phyloP scores from a whole-genome alignment of 768 basidiomycete species.

The Asterophora lycoperdoides region DNA sequence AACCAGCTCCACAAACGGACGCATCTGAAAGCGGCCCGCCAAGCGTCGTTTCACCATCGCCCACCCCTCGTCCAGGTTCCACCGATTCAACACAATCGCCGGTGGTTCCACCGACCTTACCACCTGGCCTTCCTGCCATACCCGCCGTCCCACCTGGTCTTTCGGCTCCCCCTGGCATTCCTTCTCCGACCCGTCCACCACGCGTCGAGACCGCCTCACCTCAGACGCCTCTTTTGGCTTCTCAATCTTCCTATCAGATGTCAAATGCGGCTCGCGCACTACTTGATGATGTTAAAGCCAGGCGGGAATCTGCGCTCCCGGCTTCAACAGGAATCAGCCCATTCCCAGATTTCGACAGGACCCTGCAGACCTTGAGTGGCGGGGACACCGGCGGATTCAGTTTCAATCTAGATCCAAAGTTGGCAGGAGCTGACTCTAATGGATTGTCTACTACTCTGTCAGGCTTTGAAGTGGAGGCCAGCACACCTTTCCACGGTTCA shows the following conservation, averaged over 20 bases:
- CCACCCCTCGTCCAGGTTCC: slow-evolving; percentile 20
- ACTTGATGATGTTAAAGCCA: slow-evolving; percentile 75
- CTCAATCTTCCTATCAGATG: slow-evolving; percentile 75
- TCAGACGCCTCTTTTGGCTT: slow-evolving; percentile 48
- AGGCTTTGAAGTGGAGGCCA: slow-evolving; percentile 50
- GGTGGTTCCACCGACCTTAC: slow-evolving; percentile 29
- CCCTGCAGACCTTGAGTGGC: slow-evolving; percentile 65
- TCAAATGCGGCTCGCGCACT: slow-evolving; percentile 81
- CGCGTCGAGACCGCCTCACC: slow-evolving; percentile 48
- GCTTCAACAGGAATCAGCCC: slow-evolving; percentile 46
- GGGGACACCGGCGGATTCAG: slow-evolving; percentile 72
- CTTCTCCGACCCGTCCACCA: slow-evolving; percentile 48
- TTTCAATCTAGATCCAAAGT: slow-evolving; percentile 80
- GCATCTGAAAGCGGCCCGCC: slow-evolving; percentile 45
- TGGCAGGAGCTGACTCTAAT: slow-evolving; percentile 47
- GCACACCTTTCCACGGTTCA: slow-evolving; percentile 56
- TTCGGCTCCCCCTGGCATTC: slow-evolving; percentile 59
- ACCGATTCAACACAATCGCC: slow-evolving; percentile 27
- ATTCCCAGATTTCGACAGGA: slow-evolving; percentile 89
- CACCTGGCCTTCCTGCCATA: slow-evolving; percentile 39
- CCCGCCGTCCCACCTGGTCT: slow-evolving; percentile 47
- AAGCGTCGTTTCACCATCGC: slow-evolving; percentile 35
- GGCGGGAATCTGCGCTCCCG: slow-evolving; percentile 55
- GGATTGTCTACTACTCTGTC: slow-evolving; percentile 37
- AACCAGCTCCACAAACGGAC: slow-evolving; percentile 45